Evolutionary conservation across 768 basidiomycete genomes (phyloP).

Genomic region (Royoungia palumana): DNA sequence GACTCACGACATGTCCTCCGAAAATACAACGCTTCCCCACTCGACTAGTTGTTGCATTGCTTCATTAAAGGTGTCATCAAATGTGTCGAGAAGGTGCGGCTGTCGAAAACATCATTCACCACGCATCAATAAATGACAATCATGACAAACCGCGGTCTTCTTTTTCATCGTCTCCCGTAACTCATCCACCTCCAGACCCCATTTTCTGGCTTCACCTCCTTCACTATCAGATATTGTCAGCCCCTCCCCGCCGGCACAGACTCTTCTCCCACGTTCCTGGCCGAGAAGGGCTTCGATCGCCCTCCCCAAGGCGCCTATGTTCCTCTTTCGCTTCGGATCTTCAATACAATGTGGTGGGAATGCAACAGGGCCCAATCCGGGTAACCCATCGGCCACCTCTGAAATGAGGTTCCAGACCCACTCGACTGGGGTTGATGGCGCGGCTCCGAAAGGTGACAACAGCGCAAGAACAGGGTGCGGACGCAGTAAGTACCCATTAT

Average conservation of each 20-base stretch:
- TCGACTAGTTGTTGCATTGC: conserved; percentile 74
- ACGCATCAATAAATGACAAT: conserved; percentile 4
- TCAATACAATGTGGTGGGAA: conserved; percentile 73
- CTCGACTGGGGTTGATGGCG: conserved; percentile 38
- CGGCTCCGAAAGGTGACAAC: conserved; percentile 39
- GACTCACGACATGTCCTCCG: conserved; percentile 62
- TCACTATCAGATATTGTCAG: conserved; percentile 39
- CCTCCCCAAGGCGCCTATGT: conserved; percentile 73
- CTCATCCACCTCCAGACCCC: conserved; percentile 64
- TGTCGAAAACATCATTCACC: conserved; percentile 30
- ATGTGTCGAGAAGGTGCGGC: conserved; percentile 54
- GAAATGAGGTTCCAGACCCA: conserved; percentile 47
- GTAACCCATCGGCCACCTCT: conserved; percentile 59
- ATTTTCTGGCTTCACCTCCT: conserved; percentile 70
- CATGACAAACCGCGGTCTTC: conserved; percentile 49
- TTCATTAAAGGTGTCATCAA: conserved; percentile 74
- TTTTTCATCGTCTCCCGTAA: conserved; percentile 56
- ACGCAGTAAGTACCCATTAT: conserved; percentile 61
- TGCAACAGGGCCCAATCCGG: conserved; percentile 72
- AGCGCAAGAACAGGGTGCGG: conserved; percentile 55
- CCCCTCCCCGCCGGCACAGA: conserved; percentile 55
- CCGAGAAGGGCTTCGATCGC: conserved; percentile 63
- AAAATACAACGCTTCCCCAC: conserved; percentile 70
- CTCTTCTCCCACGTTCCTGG: conserved; percentile 57
- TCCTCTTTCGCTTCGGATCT: conserved; percentile 69